Evolutionary conservation across 331 rosid species (phyloP).

Genomic region (Dryas integrifolia): DNA sequence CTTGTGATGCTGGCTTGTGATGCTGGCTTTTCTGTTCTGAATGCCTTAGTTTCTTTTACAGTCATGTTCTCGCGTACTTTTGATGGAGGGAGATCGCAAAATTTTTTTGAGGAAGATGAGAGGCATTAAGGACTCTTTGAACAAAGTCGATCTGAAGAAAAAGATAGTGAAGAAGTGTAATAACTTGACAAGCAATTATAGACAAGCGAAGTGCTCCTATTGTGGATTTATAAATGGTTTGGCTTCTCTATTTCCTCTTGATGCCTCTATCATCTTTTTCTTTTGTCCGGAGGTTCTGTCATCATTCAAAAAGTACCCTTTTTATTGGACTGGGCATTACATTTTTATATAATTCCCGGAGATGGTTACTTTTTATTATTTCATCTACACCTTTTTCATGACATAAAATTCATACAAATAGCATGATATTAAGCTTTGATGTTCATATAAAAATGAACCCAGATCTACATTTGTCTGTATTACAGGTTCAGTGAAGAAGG

Average conservation of each 20-base stretch:
- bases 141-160: conserved; percentile 51
- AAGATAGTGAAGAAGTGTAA: conserved; percentile 47
- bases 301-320: not conserved
- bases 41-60: conserved; percentile 34
- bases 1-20: conserved; percentile 14
- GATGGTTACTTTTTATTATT: no score
- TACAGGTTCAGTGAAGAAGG: conserved; percentile 73
- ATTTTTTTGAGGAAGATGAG: conserved; percentile 62
- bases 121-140: conserved; percentile 51
- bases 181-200: conserved; percentile 37
- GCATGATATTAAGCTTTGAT: no score
- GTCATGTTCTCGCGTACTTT: conserved; percentile 76
- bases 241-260: conserved; percentile 29
- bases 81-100: conserved; percentile 46
- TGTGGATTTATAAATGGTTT: conserved; percentile 77
- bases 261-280: conserved; percentile 7
- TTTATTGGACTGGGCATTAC: no score
- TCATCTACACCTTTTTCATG: no score
- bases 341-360: no score
- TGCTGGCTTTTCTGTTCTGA: conserved; percentile 18
- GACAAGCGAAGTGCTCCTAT: conserved; percentile 51
- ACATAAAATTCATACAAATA: no score
- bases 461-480: not conserved
- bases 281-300: not conserved
- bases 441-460: not conserved